Percentiles rank a stretch among this genome's conserved stretches.
phyloP scores from a whole-genome alignment of 495 filamentous ascomycete genomes.

The Neurospora hispaniola region DNA sequence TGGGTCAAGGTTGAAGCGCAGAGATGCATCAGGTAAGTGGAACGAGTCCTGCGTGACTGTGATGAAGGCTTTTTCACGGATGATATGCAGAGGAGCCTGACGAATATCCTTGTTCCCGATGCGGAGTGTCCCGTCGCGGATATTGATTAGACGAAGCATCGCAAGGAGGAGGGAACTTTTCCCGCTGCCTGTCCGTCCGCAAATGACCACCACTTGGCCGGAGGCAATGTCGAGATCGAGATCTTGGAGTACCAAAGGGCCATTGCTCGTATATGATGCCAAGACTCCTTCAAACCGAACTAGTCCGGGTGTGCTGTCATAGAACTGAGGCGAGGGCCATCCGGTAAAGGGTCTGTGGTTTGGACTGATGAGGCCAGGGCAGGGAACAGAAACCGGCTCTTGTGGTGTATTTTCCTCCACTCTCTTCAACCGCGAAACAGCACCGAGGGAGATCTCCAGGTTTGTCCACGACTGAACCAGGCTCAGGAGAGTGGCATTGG shows the following conservation, averaged over 20 bases:
- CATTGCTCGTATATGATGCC: constrained; percentile 22
- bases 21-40: constrained; percentile 21
- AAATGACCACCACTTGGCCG: constrained; percentile 27
- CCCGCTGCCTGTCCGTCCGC: constrained; percentile 30
- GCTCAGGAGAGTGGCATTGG: constrained; percentile 22
- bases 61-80: constrained; percentile 28
- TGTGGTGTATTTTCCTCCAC: constrained; percentile 27
- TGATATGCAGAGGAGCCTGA: constrained; percentile 11
- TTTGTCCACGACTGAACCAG: constrained; percentile 33
- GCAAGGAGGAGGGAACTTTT: constrained; percentile 28
- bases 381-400: neutral
- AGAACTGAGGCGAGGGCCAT: neutral
- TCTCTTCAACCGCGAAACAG: constrained; percentile 32
- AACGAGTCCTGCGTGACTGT: constrained; percentile 34
- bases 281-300: constrained; percentile 21
- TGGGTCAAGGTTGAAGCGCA: constrained; percentile 20
- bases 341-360: no score
- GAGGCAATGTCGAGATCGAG: constrained; percentile 22
- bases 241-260: constrained; percentile 17
- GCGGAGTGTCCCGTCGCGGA: constrained; percentile 17
- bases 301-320: neutral
- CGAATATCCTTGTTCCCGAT: constrained; percentile 27
- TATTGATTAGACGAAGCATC: constrained; percentile 26
- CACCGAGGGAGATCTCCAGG: constrained; percentile 43
- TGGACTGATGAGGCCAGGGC: neutral